phyloP scores from a whole-genome alignment of 176 grass and related monocot species.

The Panicum miliaceum region DNA sequence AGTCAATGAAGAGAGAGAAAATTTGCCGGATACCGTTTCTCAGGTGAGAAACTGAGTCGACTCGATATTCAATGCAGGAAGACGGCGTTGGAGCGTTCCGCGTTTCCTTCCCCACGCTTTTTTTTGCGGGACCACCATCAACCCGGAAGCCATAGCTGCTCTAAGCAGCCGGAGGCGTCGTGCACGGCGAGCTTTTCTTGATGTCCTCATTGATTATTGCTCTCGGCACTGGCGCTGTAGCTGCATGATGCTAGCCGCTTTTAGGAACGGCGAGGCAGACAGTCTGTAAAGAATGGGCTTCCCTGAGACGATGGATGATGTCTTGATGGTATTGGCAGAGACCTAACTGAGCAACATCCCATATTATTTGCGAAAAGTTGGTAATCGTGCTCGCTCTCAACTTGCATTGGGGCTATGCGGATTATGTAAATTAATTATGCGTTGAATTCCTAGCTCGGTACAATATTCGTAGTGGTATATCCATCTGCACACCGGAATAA shows the following conservation, averaged over 20 bases:
- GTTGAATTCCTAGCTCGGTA: not conserved
- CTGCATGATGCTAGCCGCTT: not conserved
- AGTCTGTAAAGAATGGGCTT: constrained; percentile 48
- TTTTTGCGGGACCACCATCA: too few relatives aligned
- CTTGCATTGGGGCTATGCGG: not conserved
- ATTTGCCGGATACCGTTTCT: too few relatives aligned
- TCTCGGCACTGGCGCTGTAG: not conserved
- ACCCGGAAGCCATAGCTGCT: too few relatives aligned
- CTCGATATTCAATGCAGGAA: too few relatives aligned
- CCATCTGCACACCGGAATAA: not conserved
- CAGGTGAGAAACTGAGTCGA: too few relatives aligned
- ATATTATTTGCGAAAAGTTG: not conserved
- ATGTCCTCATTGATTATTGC: constrained; percentile 17
- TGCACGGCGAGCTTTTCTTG: constrained; percentile 41
- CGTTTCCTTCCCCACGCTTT: too few relatives aligned
- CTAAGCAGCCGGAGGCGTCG: not conserved
- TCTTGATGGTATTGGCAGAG: constrained; percentile 25
- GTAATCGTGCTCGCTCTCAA: not conserved
- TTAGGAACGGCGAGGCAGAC: constrained; percentile 28
- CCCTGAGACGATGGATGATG: constrained; percentile 39
- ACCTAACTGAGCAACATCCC: constrained; percentile 3
- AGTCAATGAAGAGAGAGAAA: too few relatives aligned
- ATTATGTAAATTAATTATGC: constrained; percentile 15
- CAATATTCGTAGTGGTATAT: not conserved
- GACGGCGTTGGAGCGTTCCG: too few relatives aligned